Conservation (phyloP, 2,329 filamentous ascomycete genomes). For the Exophiala dermatitidis region DNA sequence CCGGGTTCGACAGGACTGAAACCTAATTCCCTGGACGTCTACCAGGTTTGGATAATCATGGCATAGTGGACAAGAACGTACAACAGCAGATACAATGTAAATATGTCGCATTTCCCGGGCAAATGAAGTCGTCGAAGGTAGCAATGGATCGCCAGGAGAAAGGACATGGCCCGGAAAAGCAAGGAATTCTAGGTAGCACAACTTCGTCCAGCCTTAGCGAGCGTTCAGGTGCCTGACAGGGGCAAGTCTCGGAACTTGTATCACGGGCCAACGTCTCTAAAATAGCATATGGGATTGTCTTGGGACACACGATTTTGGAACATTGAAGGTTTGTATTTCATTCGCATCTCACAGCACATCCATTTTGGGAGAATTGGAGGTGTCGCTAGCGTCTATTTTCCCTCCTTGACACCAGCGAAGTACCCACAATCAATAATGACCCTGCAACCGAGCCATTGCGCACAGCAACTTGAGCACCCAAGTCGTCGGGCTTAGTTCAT, state of each 20-base stretch:
- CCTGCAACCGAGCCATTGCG: neutral
- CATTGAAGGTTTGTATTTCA: slow-evolving; percentile 1
- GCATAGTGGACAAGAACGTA: neutral
- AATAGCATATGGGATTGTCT: neutral
- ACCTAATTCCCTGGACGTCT: neutral
- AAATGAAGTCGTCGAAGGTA: no score
- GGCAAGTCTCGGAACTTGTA: neutral
- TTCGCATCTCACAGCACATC: neutral
- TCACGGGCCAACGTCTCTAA: neutral
- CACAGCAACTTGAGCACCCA: neutral
- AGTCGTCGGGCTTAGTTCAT: slow-evolving; percentile 76
- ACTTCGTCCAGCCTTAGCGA: neutral
- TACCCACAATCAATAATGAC: neutral
- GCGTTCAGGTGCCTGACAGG: neutral
- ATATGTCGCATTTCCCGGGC: no score
- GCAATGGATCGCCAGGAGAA: no score
- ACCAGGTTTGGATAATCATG: neutral
- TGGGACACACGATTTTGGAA: neutral
- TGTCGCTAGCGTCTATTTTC: slow-evolving; percentile 5
- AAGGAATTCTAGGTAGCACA: neutral
- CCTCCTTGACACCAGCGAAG: slow-evolving; percentile 2
- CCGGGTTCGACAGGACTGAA: neutral
- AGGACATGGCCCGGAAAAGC: no score
- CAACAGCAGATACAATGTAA: neutral
- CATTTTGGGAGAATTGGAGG: slow-evolving; percentile 2